Percentiles rank a stretch among this genome's conserved stretches.
Conservation (phyloP, 73 alveolate species). For the Paramecium sonneborni region DNA sequence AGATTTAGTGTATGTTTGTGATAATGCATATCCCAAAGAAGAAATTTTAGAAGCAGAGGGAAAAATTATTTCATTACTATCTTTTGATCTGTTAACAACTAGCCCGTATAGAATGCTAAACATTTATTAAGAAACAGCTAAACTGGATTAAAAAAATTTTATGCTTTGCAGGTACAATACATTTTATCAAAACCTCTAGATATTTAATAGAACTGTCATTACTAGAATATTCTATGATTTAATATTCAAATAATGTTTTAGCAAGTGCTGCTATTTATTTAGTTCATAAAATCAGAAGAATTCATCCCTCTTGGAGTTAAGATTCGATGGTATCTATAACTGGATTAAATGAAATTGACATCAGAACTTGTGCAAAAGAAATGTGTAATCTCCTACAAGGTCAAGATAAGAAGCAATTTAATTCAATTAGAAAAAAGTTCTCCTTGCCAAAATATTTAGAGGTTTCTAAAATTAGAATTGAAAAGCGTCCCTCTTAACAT, state of each 20-base stretch:
- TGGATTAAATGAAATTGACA: constrained; percentile 57
- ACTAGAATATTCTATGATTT: constrained; percentile 40
- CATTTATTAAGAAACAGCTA: constrained; percentile 36
- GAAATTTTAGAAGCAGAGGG: constrained; percentile 87
- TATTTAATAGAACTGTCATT: constrained; percentile 55
- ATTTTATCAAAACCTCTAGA: not conserved
- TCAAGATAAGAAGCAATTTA: constrained; percentile 30
- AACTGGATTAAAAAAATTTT: constrained; percentile 22
- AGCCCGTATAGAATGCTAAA: constrained; percentile 72
- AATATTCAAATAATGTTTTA: constrained; percentile 30
- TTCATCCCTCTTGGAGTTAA: constrained; percentile 57
- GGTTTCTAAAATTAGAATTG: constrained; percentile 61
- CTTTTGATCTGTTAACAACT: constrained; percentile 74
- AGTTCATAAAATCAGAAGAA: constrained; percentile 63
- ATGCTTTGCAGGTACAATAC: constrained; percentile 27
- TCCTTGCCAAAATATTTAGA: constrained; percentile 45
- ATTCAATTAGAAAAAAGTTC: constrained; percentile 57
- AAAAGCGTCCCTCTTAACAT: not conserved
- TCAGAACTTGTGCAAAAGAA: constrained; percentile 58
- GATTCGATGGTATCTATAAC: constrained; percentile 53
- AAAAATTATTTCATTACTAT: constrained; percentile 72
- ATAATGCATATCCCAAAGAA: constrained; percentile 87
- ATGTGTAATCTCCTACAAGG: constrained; percentile 49
- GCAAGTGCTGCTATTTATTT: constrained; percentile 66
- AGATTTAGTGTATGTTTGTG: constrained; percentile 72